A percentile compares a stretch with the other conserved stretches of the same genome.
These are phyloP conservation scores for Rhododendron ovatum DNA, from an alignment of 148 eudicot genomes.

Conservation along the genomic window DNA sequence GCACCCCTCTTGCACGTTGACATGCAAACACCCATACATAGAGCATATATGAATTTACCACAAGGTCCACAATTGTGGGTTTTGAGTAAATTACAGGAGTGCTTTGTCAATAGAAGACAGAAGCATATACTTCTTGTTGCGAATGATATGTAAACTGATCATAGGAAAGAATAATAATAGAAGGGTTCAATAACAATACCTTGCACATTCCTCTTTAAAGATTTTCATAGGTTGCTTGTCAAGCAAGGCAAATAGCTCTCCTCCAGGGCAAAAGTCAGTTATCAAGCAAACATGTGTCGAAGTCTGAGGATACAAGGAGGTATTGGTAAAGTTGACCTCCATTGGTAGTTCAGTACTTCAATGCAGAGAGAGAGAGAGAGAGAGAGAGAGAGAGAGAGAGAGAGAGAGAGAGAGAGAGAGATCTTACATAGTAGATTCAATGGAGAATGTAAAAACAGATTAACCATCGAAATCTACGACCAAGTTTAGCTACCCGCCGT, in stretches of 20 bases:
- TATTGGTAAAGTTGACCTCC: conserved; percentile 15
- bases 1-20: background rate
- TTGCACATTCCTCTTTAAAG: conserved; percentile 90
- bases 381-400: background rate
- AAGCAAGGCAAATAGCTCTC: conserved; percentile 91
- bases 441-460: background rate
- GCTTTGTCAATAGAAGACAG: background rate
- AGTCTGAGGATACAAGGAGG: conserved; percentile 51
- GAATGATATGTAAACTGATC: background rate
- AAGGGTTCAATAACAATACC: conserved; percentile 34
- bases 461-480: background rate
- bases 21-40: background rate
- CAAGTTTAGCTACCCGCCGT: background rate
- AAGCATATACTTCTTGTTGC: background rate
- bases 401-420: background rate
- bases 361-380: background rate
- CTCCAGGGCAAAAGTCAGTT: conserved; percentile 96
- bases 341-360: background rate
- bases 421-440: background rate
- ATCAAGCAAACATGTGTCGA: conserved; percentile 91
- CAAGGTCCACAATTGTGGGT: background rate
- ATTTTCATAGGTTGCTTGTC: conserved; percentile 94
- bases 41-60: background rate
- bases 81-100: background rate
- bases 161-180: background rate